These are phyloP conservation scores for Babesia bigemina DNA, from an alignment of 169 alveolate genomes.

Conservation along the genomic window DNA sequence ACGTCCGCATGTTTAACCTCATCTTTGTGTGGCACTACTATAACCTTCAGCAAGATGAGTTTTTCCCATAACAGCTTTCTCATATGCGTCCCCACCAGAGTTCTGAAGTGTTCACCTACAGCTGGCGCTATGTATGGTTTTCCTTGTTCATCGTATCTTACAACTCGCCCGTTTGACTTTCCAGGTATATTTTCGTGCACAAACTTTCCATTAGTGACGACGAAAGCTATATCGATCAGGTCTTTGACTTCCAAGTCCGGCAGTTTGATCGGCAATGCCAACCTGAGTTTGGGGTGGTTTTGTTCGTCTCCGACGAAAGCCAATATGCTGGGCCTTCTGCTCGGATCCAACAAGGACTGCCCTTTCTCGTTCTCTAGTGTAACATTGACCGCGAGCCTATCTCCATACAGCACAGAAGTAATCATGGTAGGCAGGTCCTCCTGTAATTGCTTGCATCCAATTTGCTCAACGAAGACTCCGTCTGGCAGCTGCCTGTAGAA, in stretches of 20 bases:
- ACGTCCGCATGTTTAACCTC: neutral
- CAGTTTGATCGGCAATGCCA: slow-evolving; percentile 4
- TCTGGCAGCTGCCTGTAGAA: neutral
- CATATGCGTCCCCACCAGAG: neutral
- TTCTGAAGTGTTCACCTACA: neutral
- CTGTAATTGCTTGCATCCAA: neutral
- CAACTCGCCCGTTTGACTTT: neutral
- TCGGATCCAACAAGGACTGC: slow-evolving; percentile 1
- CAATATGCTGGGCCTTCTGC: neutral
- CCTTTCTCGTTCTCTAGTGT: slow-evolving; percentile 6
- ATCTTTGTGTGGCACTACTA: neutral
- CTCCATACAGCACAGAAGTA: neutral
- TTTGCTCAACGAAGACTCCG: neutral
- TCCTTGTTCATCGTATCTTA: neutral
- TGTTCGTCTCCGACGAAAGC: neutral
- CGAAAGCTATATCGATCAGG: neutral
- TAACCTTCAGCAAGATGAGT: neutral
- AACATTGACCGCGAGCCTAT: neutral
- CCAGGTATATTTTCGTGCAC: neutral
- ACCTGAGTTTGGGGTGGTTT: neutral
- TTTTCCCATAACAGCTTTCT: neutral
- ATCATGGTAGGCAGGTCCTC: neutral
- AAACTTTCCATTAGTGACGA: neutral
- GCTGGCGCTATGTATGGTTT: neutral
- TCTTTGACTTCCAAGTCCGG: neutral